Evolutionary conservation across 495 filamentous ascomycete species (phyloP), one percentile per base, ranked within the genome.

Genomic region (Penicillium odoratum): DNA sequence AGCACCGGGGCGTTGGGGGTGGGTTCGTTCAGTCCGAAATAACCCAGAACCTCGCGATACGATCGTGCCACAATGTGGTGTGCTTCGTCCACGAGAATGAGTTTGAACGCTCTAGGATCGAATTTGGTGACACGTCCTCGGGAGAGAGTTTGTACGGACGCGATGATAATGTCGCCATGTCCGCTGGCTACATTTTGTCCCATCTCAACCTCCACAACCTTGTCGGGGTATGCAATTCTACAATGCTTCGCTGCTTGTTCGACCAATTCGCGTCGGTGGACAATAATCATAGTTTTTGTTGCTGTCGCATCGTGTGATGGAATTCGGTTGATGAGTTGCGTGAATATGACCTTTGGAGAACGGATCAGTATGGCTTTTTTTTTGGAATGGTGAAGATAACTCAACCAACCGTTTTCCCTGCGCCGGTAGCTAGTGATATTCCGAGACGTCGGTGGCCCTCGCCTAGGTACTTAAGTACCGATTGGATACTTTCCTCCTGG

Each of bases 21-120:
- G 66, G 73, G 81, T 44, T 81, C 68, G 36, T 80, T 69, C 42
- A 97, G 79, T 0, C 86, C 83, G 68, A 98, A 92, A 71, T 99
- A 82, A 3, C 78, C 73, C 54, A 99, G 71, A 3, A 83, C 81
- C 30, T 76, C 79, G 57, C 93, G 76, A 66, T 97, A 99, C 34
- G 83, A 81, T 7, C 82, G 77, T 5, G 93, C 89, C 33, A 96
- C 93, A 49, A 98, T 97, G 72, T 98, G 94, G 73, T 99, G 94
- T n/a, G 92, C 93, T 69, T 99, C 94, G 63, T 99, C 94, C 7
- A 99, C 93, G 13, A 99, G 80, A 3, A 99, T 73, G 0, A 99
- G 83, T 69, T 99, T 99, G 78, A 93, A 97, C 21, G 73, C 72
- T 2, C 57, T 70, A 0, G 92, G 89, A 57, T 97, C 85, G 63